Conservation (phyloP, 1,284 basidiomycete species). For the Microbotryum scabiosae region DNA sequence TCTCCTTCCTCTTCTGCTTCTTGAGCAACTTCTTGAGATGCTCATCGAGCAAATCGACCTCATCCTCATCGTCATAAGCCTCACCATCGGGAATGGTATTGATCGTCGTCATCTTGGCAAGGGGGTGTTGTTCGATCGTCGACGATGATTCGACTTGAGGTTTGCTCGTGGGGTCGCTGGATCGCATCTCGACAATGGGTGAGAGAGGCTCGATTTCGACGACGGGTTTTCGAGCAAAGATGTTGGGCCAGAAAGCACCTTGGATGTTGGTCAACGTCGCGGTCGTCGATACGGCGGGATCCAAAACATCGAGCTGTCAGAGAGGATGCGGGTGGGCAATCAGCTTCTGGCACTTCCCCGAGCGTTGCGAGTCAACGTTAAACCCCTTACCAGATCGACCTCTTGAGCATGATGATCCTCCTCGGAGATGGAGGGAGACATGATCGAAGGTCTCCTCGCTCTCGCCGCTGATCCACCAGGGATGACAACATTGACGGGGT, state of each 20-base stretch:
- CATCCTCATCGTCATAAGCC: not conserved
- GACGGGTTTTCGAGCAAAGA: conserved; percentile 3
- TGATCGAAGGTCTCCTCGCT: not conserved
- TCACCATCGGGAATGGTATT: not conserved
- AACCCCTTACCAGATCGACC: conserved; percentile 6
- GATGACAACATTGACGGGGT: too few relatives aligned
- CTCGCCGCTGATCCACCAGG: too few relatives aligned
- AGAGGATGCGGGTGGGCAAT: not conserved
- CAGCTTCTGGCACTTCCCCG: not conserved
- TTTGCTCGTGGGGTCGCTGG: too few relatives aligned
- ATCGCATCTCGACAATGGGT: not conserved
- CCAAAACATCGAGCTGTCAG: conserved; percentile 13
- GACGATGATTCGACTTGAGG: too few relatives aligned
- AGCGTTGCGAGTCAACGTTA: not conserved
- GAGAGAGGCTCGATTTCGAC: conserved; percentile 7
- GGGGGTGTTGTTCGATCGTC: too few relatives aligned
- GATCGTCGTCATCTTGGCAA: too few relatives aligned
- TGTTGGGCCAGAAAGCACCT: conserved; percentile 3
- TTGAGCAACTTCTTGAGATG: conserved; percentile 8
- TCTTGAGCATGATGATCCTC: conserved; percentile 9
- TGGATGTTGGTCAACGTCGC: conserved; percentile 10
- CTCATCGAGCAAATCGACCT: conserved; percentile 5
- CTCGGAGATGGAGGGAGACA: not conserved
- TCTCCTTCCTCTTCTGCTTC: conserved; percentile 17
- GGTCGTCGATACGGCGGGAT: conserved; percentile 12